These are phyloP conservation scores for Starmerella etchellsii DNA, from an alignment of 805 yeast genomes.

Conservation along the genomic window DNA sequence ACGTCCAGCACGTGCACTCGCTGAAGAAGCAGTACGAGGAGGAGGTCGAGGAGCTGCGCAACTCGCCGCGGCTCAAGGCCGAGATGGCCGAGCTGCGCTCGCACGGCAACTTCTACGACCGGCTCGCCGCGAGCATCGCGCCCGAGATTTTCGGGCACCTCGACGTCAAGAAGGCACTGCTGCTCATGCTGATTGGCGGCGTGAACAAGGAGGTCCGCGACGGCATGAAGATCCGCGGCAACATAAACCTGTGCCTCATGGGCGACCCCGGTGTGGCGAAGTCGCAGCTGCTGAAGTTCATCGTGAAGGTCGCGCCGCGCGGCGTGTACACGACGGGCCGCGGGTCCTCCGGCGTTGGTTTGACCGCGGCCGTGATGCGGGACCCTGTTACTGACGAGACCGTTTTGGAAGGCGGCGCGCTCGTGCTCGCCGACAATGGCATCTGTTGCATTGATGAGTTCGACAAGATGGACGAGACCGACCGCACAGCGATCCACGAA, in stretches of 20 bases:
- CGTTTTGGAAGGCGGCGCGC: slow-evolving; percentile 96
- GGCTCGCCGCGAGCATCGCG: slow-evolving; percentile 79
- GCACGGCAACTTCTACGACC: slow-evolving; percentile 62
- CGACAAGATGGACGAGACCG: slow-evolving; percentile 95
- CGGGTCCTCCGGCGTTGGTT: slow-evolving; percentile 97
- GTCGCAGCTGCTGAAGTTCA: slow-evolving; percentile 84
- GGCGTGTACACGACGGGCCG: slow-evolving; percentile 97
- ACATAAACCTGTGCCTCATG: slow-evolving; percentile 88
- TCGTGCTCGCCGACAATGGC: slow-evolving; percentile 93
- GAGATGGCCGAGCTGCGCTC: slow-evolving; percentile 43
- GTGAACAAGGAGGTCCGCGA: slow-evolving; percentile 90
- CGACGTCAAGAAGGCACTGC: slow-evolving; percentile 83
- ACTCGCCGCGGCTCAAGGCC: slow-evolving; percentile 34
- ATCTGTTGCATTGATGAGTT: slow-evolving; percentile 98
- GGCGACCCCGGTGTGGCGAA: slow-evolving; percentile 99
- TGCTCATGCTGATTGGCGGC: slow-evolving; percentile 82
- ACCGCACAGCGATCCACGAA: slow-evolving; percentile 95
- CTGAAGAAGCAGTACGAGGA: slow-evolving; percentile 74
- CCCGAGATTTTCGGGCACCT: slow-evolving; percentile 94
- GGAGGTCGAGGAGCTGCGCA: slow-evolving; percentile 35
- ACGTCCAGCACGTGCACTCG: slow-evolving; percentile 73
- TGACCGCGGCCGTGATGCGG: slow-evolving; percentile 97
- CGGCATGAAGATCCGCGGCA: slow-evolving; percentile 96
- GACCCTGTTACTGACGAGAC: slow-evolving; percentile 99
- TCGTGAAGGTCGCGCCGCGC: slow-evolving; percentile 85